Evolutionary conservation across 148 eudicot species (phyloP).

Genomic region (Amaranthus palmeri): DNA sequence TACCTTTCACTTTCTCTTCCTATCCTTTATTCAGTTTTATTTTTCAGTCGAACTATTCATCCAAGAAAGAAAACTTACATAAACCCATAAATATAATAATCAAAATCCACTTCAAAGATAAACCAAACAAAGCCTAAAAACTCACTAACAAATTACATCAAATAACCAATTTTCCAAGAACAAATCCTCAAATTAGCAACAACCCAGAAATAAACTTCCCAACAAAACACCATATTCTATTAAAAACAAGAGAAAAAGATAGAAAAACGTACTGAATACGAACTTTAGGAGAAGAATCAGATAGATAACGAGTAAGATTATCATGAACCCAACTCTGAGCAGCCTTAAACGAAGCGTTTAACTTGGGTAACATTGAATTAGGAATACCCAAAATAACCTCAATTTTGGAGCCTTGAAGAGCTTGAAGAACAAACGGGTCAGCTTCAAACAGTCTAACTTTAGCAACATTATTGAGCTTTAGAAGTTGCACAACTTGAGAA

Average conservation of each 20-base stretch:
- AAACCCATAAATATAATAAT: neutral
- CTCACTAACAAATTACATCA: neutral
- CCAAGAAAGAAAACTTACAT: neutral
- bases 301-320: slow-evolving; percentile 63
- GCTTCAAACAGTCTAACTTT: slow-evolving; percentile 59
- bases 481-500: slow-evolving; percentile 51
- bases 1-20: too few relatives aligned
- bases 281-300: slow-evolving; percentile 32
- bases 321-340: slow-evolving; percentile 80
- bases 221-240: neutral
- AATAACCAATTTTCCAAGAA: neutral
- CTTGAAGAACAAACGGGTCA: slow-evolving; percentile 45
- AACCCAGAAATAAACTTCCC: neutral
- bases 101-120: too few relatives aligned
- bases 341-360: slow-evolving; percentile 62
- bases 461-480: slow-evolving; percentile 59
- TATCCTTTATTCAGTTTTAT: too few relatives aligned
- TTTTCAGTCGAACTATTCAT: too few relatives aligned
- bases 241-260: neutral
- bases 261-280: slow-evolving; percentile 47
- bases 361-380: slow-evolving; percentile 54
- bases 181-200: neutral
- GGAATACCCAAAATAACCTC: slow-evolving; percentile 71
- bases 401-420: slow-evolving; percentile 58
- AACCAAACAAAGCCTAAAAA: neutral